A percentile compares a stretch with the other conserved stretches of the same genome.
These are phyloP conservation scores for Neurospora tetraspora DNA, from an alignment of 495 filamentous ascomycete species.

Conservation along the genomic window DNA sequence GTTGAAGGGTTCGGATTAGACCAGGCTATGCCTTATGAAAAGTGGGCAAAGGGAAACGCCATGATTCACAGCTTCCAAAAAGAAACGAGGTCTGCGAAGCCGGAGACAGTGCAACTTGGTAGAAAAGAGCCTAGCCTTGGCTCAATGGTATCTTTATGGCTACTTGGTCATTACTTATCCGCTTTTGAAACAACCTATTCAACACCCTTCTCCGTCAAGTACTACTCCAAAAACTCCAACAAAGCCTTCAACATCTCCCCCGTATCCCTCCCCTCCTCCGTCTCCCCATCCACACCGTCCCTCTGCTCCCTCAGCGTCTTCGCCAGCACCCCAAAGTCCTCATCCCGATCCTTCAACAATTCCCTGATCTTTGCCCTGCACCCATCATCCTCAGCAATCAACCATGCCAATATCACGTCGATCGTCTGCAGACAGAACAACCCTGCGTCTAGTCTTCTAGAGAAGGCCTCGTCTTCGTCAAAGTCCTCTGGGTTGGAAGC, in stretches of 20 bases:
- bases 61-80: background rate
- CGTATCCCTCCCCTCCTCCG: conserved; percentile 47
- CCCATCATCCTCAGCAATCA: conserved; percentile 82
- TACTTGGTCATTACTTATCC: conserved; percentile 5
- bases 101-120: background rate
- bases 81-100: background rate
- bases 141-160: conserved; percentile 14
- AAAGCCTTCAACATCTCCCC: conserved; percentile 64
- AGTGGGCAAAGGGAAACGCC: background rate
- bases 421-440: conserved; percentile 78
- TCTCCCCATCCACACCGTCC: conserved; percentile 47
- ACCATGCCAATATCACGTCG: conserved; percentile 85
- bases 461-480: conserved; percentile 56
- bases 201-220: background rate
- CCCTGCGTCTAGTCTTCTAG: conserved; percentile 73
- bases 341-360: conserved; percentile 58
- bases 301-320: conserved; percentile 62
- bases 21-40: background rate
- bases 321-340: conserved; percentile 50
- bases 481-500: background rate
- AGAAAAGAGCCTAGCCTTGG: background rate
- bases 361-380: conserved; percentile 55
- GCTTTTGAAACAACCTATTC: conserved; percentile 5
- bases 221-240: conserved; percentile 45
- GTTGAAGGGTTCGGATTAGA: background rate